A percentile compares a stretch with the other conserved stretches of the same genome.
These are phyloP conservation scores for Pestalotiopsis sp. DNA, from an alignment of 2,329 filamentous ascomycete genomes.

Conservation along the genomic window DNA sequence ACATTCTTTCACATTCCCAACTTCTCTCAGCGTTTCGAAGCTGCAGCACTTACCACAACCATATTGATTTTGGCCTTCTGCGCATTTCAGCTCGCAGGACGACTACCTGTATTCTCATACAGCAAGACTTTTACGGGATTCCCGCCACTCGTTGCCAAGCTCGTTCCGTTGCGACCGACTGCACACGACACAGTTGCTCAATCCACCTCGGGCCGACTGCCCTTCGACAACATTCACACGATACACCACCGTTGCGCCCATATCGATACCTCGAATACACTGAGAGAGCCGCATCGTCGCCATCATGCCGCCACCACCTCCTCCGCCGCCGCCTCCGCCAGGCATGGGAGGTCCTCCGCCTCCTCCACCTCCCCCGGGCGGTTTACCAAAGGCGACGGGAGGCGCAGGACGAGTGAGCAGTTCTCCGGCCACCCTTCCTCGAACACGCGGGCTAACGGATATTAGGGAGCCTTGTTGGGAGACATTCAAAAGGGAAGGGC, in stretches of 20 bases:
- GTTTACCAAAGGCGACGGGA: slow-evolving; percentile 61
- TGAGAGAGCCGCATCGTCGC: slow-evolving; percentile 11
- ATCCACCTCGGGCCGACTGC: background rate
- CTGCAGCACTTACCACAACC: background rate
- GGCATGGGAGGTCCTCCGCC: slow-evolving; percentile 64
- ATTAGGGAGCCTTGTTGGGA: slow-evolving; percentile 79
- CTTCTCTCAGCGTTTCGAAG: background rate
- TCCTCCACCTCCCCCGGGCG: slow-evolving; percentile 53
- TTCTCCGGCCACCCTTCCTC: slow-evolving; percentile 1
- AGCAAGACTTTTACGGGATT: background rate
- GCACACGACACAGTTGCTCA: background rate
- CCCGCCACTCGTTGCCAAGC: background rate
- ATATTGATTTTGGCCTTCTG: background rate
- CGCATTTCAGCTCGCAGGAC: background rate
- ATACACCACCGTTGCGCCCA: background rate
- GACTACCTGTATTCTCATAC: background rate
- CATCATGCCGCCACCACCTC: slow-evolving; percentile 62
- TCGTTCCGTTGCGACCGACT: background rate
- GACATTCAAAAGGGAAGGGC: slow-evolving; percentile 83
- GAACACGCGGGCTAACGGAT: background rate
- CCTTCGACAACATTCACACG: background rate
- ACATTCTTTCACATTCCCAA: background rate
- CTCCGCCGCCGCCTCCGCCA: slow-evolving; percentile 68
- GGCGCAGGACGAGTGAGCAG: slow-evolving; percentile 62
- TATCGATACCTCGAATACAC: background rate